Base-by-base conservation (phyloP, 2,329 filamentous ascomycete species). In the Xylariaceae sp. region DNA sequence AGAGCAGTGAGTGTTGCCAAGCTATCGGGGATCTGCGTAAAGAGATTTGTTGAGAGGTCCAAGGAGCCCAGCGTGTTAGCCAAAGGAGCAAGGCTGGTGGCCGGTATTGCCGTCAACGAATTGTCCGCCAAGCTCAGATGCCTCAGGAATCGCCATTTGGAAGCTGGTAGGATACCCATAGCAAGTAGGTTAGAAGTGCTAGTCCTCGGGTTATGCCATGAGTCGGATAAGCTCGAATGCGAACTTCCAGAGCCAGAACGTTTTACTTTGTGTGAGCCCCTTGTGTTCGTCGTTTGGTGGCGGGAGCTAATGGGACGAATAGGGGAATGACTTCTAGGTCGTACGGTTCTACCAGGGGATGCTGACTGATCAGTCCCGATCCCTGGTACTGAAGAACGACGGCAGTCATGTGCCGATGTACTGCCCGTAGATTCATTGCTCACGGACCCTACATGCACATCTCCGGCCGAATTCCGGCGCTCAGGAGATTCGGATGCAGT, bases 51-150 rank as follows among this genome's bases (percentile, higher is more conserved):
- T 0, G 95, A 98, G 45, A 99, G 79, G 71, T 99, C 95, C 51
- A 99, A 81, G 0, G 95, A 98, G 69, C 93, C 90, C 23, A 99
- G 79, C 0, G 91, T 96, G 67, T 91, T 91, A 41, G 92, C 88
- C 48, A 99, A 81, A 16, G 95, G 93, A 7, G 85, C 81, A 60
- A 99, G 80, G 70, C 93, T 91, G 47, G 85, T 77, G 3, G 87
- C 83, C 41, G 89, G 84, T 61, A 99, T 87, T 4, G 87, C 86
- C 7, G 91, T 96, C 61, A 99, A 80, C 7, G 89, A 88, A 74
- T 98, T 99, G 70, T 98, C 95, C 5, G 93, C 88, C 50, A 99
- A 79, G 70, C 93, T 95, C 42, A 99, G 81, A 75, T 98, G 93
- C 70, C 90, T 89, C 67, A 99, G 76, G 73, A 98, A 96, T 54